Percentiles rank a stretch among this genome's conserved stretches.
phyloP scores from a whole-genome alignment of 2,329 filamentous ascomycete genomes.

The Orbilia brochopaga region DNA sequence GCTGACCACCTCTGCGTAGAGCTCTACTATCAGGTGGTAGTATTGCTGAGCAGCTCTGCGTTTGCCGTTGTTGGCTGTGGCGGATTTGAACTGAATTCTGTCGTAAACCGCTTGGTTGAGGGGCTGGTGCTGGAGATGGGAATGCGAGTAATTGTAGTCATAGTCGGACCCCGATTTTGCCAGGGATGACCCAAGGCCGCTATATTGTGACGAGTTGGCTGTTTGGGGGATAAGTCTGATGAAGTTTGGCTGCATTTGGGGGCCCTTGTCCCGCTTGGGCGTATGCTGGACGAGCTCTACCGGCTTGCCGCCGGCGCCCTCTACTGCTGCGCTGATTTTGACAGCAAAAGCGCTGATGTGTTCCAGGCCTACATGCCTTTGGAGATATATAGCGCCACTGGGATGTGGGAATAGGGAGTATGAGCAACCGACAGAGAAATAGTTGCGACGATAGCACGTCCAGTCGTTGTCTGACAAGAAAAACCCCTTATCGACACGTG shows the following conservation, averaged over 20 bases:
- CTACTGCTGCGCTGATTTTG: constrained; percentile 77
- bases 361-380: constrained; percentile 63
- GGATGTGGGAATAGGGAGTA: constrained; percentile 71
- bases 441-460: constrained; percentile 87
- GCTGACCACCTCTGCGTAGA: constrained; percentile 72
- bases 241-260: constrained; percentile 74
- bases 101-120: constrained; percentile 68
- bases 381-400: constrained; percentile 22
- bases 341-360: constrained; percentile 68
- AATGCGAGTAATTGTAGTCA: constrained; percentile 55
- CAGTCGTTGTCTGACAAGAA: constrained; percentile 80
- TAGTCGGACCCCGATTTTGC: constrained; percentile 59
- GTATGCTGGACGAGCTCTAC: constrained; percentile 90
- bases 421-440: constrained; percentile 83
- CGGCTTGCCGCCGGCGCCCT: constrained; percentile 74
- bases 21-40: constrained; percentile 86
- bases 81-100: constrained; percentile 91
- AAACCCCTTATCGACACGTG: constrained; percentile 87
- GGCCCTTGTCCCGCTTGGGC: constrained; percentile 87
- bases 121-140: constrained; percentile 60
- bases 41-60: constrained; percentile 88
- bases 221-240: constrained; percentile 71
- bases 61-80: constrained; percentile 92
- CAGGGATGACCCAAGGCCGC: constrained; percentile 42
- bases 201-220: constrained; percentile 57